phyloP scores from a whole-genome alignment of 1,284 basidiomycete species.

The Tylopilus sp. region DNA sequence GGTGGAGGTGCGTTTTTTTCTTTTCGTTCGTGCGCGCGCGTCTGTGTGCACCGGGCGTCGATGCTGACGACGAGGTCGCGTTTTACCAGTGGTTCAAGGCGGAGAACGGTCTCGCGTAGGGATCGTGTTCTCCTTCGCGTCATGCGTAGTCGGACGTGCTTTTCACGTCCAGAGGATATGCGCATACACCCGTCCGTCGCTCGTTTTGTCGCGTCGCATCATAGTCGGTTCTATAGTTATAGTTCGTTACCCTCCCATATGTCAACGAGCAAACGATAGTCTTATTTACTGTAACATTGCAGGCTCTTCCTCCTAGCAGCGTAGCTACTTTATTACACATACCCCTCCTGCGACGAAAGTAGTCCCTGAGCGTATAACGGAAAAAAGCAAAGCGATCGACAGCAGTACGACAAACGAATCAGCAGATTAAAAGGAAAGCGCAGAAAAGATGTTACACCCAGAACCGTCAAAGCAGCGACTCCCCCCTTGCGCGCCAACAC shows the following conservation, averaged over 20 bases:
- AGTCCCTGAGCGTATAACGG: too few relatives aligned
- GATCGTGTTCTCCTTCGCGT: neutral
- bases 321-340: too few relatives aligned
- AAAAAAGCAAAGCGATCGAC: too few relatives aligned
- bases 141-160: neutral
- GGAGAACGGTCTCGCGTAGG: conserved; percentile 29
- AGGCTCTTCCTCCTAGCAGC: too few relatives aligned
- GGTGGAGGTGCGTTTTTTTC: conserved; percentile 51
- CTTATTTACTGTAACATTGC: too few relatives aligned
- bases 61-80: conserved; percentile 7
- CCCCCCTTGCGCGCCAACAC: too few relatives aligned
- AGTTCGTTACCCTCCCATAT: neutral
- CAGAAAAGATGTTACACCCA: too few relatives aligned
- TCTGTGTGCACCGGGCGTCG: neutral
- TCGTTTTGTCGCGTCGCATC: conserved; percentile 3
- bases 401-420: too few relatives aligned
- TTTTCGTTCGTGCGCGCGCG: neutral
- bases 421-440: too few relatives aligned
- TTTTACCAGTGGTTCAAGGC: conserved; percentile 27
- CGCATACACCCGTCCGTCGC: conserved; percentile 8
- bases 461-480: too few relatives aligned
- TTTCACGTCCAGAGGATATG: neutral
- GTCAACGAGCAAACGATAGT: too few relatives aligned
- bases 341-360: too few relatives aligned
- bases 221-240: neutral